Conservation (phyloP, 2,329 filamentous ascomycete genomes). For the Microcyclosporella mali region DNA sequence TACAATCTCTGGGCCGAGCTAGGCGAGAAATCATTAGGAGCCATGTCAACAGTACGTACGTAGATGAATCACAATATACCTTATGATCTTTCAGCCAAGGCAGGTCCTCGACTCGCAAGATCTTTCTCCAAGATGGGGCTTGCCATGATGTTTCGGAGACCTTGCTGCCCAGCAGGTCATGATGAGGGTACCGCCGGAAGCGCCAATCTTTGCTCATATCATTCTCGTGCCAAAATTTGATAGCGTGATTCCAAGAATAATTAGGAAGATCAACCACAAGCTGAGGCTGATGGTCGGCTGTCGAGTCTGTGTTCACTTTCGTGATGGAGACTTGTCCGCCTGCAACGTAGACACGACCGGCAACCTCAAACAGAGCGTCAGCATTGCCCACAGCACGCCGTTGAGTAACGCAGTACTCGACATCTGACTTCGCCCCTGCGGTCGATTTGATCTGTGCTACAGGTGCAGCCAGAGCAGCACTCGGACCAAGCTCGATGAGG, state of each 20-base stretch:
- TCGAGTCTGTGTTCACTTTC: neutral
- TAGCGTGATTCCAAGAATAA: constrained; percentile 3
- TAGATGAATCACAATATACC: too few species aligned
- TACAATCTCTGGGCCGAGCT: constrained; percentile 24
- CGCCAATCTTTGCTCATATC: neutral
- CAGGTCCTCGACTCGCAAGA: constrained; percentile 12
- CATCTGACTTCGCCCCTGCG: neutral
- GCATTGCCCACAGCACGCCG: neutral
- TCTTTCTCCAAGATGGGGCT: constrained; percentile 3
- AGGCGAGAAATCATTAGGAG: too few species aligned
- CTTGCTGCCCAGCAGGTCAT: constrained; percentile 4
- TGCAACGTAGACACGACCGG: neutral
- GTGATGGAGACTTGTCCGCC: neutral
- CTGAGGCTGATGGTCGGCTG: too few species aligned
- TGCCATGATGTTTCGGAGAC: neutral
- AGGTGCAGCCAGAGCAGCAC: constrained; percentile 3
- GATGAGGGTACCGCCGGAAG: neutral
- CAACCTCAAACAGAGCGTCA: neutral
- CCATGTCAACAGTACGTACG: too few species aligned
- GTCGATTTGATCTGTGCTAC: neutral
- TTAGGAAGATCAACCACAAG: neutral
- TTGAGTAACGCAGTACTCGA: neutral
- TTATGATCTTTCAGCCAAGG: constrained; percentile 31
- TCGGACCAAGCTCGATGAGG: constrained; percentile 7
- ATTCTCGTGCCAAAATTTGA: neutral